phyloP scores from a whole-genome alignment of 352 stramenopile genomes.

The Pythium scleroteichum region DNA sequence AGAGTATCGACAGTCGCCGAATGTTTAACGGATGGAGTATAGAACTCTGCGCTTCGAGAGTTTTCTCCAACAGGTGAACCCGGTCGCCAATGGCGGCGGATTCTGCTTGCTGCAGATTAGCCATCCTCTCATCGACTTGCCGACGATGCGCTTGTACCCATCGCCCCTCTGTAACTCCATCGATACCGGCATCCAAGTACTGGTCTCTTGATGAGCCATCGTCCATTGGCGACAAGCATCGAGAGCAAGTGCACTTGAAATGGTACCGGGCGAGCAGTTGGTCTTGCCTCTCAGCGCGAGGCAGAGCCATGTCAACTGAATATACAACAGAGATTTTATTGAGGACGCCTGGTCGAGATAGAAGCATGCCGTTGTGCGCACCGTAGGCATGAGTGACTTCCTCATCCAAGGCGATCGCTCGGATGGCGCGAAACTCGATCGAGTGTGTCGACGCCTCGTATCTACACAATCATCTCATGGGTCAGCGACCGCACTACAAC shows the following conservation, averaged over 20 bases:
- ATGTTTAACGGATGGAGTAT: constrained; percentile 23
- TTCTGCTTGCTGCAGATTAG: constrained; percentile 6
- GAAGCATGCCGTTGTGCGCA: no score
- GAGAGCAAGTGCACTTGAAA: constrained; percentile 57
- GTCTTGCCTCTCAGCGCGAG: constrained; percentile 43
- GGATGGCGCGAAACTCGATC: constrained; percentile 59
- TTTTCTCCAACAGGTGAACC: constrained; percentile 3
- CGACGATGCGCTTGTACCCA: constrained; percentile 37
- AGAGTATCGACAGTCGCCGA: constrained; percentile 40
- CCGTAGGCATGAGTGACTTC: constrained; percentile 73
- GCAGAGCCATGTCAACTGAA: constrained; percentile 61
- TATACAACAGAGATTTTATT: neutral
- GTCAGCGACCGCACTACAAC: neutral
- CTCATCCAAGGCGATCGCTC: constrained; percentile 41
- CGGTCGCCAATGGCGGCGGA: neutral
- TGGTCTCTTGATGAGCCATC: constrained; percentile 33
- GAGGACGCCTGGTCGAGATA: no score
- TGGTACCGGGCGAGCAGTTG: constrained; percentile 59
- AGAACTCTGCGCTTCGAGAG: constrained; percentile 10
- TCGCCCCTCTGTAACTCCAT: constrained; percentile 37
- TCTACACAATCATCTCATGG: constrained; percentile 13
- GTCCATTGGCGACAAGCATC: constrained; percentile 42
- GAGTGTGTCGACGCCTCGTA: constrained; percentile 47
- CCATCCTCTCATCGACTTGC: constrained; percentile 33
- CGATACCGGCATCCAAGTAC: constrained; percentile 50